Evolutionary conservation across 2,329 filamentous ascomycete species (phyloP).

Genomic region (Neoascochyta sp.): DNA sequence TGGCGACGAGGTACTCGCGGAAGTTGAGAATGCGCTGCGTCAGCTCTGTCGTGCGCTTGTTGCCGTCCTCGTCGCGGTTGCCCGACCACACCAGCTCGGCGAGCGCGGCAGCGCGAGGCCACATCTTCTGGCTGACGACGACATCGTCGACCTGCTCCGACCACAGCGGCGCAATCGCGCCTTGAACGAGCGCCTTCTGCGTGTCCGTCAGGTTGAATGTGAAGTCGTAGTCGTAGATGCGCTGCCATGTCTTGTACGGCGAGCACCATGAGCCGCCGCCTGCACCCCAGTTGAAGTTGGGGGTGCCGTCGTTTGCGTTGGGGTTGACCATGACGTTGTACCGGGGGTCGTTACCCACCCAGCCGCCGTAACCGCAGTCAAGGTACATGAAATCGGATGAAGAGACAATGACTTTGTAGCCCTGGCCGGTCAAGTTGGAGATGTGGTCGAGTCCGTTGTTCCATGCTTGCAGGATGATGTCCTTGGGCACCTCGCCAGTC

Average conservation of each 20-base stretch:
- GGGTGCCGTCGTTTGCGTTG: constrained; percentile 35
- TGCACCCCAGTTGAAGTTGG: constrained; percentile 56
- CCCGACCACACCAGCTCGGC: constrained; percentile 56
- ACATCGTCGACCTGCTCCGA: constrained; percentile 55
- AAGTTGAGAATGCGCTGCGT: constrained; percentile 58
- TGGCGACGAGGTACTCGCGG: constrained; percentile 56
- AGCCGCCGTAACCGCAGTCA: constrained; percentile 55
- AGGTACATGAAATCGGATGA: constrained; percentile 55
- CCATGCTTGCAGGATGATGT: constrained; percentile 55
- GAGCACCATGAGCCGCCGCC: constrained; percentile 56
- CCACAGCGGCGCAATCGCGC: constrained; percentile 53
- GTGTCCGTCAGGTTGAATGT: constrained; percentile 46
- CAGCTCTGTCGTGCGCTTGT: constrained; percentile 51
- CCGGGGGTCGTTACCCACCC: constrained; percentile 53
- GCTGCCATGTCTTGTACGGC: constrained; percentile 59
- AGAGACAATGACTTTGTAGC: constrained; percentile 56
- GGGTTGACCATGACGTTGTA: constrained; percentile 56
- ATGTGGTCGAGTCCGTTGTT: constrained; percentile 53
- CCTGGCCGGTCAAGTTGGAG: constrained; percentile 48
- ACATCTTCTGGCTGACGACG: constrained; percentile 50
- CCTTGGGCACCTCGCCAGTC: constrained; percentile 48
- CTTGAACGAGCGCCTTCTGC: constrained; percentile 50
- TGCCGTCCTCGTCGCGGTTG: constrained; percentile 48
- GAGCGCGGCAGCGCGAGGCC: constrained; percentile 56
- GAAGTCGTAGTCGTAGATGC: constrained; percentile 59